Conservation (phyloP, 805 yeast genomes). For the Lipomyces starkeyi region DNA sequence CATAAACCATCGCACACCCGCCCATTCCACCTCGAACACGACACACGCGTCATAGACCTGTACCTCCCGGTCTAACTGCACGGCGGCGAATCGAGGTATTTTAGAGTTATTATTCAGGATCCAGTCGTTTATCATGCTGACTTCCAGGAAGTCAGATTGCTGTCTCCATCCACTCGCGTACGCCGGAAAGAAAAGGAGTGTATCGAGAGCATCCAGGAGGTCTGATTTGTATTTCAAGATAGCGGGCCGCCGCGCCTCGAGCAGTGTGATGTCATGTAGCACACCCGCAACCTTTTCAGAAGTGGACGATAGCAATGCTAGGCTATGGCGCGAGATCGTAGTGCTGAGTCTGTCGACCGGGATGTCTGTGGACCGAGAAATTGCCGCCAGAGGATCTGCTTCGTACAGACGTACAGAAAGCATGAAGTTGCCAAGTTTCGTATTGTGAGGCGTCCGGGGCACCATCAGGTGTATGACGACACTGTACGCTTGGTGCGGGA, state of each 20-base stretch:
- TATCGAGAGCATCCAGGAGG: conserved; percentile 42
- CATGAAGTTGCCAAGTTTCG: conserved; percentile 46
- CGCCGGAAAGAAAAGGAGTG: conserved; percentile 43
- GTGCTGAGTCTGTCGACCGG: conserved; percentile 25
- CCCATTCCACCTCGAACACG: conserved; percentile 43
- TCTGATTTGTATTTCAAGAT: conserved; percentile 44
- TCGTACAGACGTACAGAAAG: conserved; percentile 39
- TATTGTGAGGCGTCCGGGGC: conserved; percentile 45
- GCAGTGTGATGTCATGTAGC: conserved; percentile 15
- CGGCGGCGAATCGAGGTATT: conserved; percentile 32
- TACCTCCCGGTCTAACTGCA: conserved; percentile 41
- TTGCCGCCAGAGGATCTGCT: conserved; percentile 24
- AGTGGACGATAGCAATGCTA: conserved; percentile 16
- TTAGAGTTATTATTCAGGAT: conserved; percentile 13
- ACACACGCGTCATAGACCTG: conserved; percentile 40
- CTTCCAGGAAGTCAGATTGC: conserved; percentile 40
- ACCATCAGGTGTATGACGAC: conserved; percentile 42
- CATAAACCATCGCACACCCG: conserved; percentile 45
- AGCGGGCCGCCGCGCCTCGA: conserved; percentile 40
- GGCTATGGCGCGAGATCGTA: conserved; percentile 19
- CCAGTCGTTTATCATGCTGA: conserved; percentile 40
- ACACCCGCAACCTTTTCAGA: conserved; percentile 21
- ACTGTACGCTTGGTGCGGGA: conserved; percentile 38
- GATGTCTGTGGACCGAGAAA: conserved; percentile 27
- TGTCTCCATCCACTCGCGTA: conserved; percentile 41